Evolutionary conservation across 2,329 filamentous ascomycete genomes (phyloP).

Genomic region (Cordyceps tenuipes): DNA sequence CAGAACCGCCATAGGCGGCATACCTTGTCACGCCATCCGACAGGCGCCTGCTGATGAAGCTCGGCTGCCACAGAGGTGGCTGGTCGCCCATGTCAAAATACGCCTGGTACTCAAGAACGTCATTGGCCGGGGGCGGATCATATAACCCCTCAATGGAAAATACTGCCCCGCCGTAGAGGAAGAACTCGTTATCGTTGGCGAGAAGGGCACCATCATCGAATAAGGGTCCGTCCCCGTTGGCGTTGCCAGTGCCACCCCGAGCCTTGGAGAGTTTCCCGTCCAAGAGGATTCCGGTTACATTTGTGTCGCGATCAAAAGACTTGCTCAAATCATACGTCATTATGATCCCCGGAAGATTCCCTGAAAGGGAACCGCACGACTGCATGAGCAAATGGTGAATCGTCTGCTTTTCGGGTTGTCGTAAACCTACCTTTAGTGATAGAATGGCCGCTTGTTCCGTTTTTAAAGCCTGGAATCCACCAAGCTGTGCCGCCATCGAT

Average conservation of each 20-base stretch:
- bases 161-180: constrained; percentile 53
- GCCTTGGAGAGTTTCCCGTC: constrained; percentile 37
- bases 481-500: constrained; percentile 53
- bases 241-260: constrained; percentile 36
- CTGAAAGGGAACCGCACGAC: constrained; percentile 23
- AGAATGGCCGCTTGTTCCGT: constrained; percentile 29
- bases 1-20: constrained; percentile 55
- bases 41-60: constrained; percentile 35
- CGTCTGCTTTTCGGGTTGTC: too few relatives aligned
- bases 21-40: constrained; percentile 47
- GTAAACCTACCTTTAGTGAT: constrained; percentile 31
- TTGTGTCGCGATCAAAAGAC: constrained; percentile 43
- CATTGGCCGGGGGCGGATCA: constrained; percentile 31
- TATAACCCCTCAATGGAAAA: constrained; percentile 27
- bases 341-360: constrained; percentile 43
- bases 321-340: constrained; percentile 51
- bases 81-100: constrained; percentile 41
- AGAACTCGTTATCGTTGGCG: constrained; percentile 54
- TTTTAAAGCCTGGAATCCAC: constrained; percentile 43
- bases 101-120: constrained; percentile 42
- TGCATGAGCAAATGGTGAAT: constrained; percentile 5
- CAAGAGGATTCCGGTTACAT: constrained; percentile 44
- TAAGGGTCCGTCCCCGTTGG: constrained; percentile 45
- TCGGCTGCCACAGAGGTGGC: constrained; percentile 31
- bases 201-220: constrained; percentile 58